Percentiles rank a stretch among this genome's conserved stretches.
These are phyloP conservation scores for Bryoerythrophyllum caledonicum DNA, from an alignment of 225 moss, liverwort and hornwort genomes.

Conservation along the genomic window DNA sequence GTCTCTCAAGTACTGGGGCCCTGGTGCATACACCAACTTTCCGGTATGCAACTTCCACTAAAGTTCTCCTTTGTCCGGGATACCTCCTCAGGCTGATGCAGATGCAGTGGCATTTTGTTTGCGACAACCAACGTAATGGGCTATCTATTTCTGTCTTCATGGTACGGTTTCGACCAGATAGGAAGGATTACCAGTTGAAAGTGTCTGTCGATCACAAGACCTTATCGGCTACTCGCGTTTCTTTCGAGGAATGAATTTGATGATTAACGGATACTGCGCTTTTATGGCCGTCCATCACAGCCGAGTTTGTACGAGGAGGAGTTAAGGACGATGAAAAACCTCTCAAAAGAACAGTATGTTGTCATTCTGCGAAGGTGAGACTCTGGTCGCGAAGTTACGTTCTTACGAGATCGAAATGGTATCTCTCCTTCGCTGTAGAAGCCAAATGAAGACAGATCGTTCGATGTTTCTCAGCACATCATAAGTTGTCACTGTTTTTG, in stretches of 20 bases:
- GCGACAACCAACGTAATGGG: neutral
- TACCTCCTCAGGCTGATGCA: neutral
- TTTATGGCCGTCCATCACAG: constrained; percentile 28
- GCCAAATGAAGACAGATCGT: neutral
- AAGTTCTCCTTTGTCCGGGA: neutral
- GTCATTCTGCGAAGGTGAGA: constrained; percentile 48
- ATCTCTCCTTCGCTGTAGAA: constrained; percentile 13
- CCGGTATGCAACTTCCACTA: constrained; percentile 28
- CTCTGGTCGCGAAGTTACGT: neutral
- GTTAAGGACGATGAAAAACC: constrained; percentile 33
- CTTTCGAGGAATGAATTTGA: neutral
- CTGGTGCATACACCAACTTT: constrained; percentile 43
- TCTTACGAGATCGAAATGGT: neutral
- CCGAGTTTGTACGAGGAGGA: constrained; percentile 41
- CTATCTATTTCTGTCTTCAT: constrained; percentile 2
- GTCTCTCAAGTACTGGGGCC: constrained; percentile 61
- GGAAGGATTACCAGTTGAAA: constrained; percentile 5
- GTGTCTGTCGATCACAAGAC: neutral
- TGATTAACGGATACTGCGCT: constrained; percentile 6
- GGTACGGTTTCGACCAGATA: neutral
- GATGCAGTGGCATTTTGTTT: neutral
- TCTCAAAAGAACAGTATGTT: constrained; percentile 51
- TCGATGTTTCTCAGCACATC: neutral
- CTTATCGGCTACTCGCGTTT: neutral
- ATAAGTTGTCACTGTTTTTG: constrained; percentile 18